Percentiles rank a stretch among this genome's conserved stretches.
phyloP scores from a whole-genome alignment of 441 rosid genomes.

The Biscutella laevigata region DNA sequence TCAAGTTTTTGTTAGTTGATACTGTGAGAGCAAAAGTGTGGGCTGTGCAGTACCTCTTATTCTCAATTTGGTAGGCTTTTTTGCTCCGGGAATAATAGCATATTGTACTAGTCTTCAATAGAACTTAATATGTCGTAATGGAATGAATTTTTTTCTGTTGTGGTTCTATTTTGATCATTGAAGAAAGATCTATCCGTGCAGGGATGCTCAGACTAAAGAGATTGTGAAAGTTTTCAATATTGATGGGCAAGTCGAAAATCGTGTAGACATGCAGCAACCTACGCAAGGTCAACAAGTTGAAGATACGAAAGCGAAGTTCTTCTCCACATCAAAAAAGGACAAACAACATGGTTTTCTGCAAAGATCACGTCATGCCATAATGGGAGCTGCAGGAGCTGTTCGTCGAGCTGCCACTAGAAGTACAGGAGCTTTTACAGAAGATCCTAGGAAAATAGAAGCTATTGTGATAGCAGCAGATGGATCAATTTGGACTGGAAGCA shows the following conservation, averaged over 20 bases:
- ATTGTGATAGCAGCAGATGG: constrained; percentile 64
- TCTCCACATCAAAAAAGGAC: constrained; percentile 71
- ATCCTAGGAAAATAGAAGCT: constrained; percentile 79
- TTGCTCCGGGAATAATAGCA: neutral
- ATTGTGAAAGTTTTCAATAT: constrained; percentile 79
- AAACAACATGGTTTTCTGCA: constrained; percentile 73
- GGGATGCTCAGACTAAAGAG: constrained; percentile 91
- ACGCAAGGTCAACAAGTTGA: constrained; percentile 58
- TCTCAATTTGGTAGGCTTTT: constrained; percentile 66
- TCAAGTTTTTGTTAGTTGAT: constrained; percentile 73
- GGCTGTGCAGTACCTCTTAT: constrained; percentile 66
- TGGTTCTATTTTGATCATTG: constrained; percentile 9
- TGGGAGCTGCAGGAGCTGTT: constrained; percentile 99
- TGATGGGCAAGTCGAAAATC: constrained; percentile 87
- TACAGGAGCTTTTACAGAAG: constrained; percentile 75
- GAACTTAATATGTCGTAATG: neutral
- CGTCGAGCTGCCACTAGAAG: constrained; percentile 88
- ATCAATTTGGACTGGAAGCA: constrained; percentile 81
- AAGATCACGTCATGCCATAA: constrained; percentile 85
- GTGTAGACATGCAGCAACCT: constrained; percentile 43
- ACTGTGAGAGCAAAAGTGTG: constrained; percentile 68
- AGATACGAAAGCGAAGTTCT: constrained; percentile 72
- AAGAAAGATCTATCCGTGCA: constrained; percentile 26
- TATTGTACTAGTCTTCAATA: neutral
- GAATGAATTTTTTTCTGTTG: neutral